Conservation (phyloP, 1,139 yeast species). For the Nakaseomyces delphensis region DNA sequence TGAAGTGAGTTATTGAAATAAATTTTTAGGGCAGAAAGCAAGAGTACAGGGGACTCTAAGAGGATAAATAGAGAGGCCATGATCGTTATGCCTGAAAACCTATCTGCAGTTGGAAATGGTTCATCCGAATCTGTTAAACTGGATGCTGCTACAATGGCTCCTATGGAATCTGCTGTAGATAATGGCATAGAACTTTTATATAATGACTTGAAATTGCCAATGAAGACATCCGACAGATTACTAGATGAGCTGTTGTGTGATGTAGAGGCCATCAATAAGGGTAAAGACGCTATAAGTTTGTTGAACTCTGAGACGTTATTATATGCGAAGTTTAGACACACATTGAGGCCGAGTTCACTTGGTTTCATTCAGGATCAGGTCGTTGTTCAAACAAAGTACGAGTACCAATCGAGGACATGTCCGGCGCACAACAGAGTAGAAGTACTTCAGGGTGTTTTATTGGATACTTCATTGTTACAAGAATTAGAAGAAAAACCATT, state of each 20-base stretch:
- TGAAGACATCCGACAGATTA: constrained; percentile 58
- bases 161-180: constrained; percentile 13
- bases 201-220: constrained; percentile 31
- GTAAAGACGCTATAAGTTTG: constrained; percentile 20
- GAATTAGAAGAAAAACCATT: constrained; percentile 9
- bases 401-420: constrained; percentile 26
- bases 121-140: neutral
- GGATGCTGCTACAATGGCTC: no score
- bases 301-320: constrained; percentile 24
- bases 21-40: no score
- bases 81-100: neutral
- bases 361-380: constrained; percentile 28
- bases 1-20: no score
- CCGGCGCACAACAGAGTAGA: constrained; percentile 23
- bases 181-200: constrained; percentile 25
- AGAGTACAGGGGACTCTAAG: no score
- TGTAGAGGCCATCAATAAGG: constrained; percentile 16
- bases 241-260: constrained; percentile 49
- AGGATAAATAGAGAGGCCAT: no score
- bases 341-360: constrained; percentile 19
- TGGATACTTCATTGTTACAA: constrained; percentile 12
- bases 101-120: neutral
- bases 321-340: constrained; percentile 27
- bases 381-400: constrained; percentile 22
- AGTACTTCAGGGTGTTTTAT: constrained; percentile 24